These are phyloP conservation scores for Cryptosporidium bovis DNA, from an alignment of 169 alveolate genomes.

Conservation along the genomic window DNA sequence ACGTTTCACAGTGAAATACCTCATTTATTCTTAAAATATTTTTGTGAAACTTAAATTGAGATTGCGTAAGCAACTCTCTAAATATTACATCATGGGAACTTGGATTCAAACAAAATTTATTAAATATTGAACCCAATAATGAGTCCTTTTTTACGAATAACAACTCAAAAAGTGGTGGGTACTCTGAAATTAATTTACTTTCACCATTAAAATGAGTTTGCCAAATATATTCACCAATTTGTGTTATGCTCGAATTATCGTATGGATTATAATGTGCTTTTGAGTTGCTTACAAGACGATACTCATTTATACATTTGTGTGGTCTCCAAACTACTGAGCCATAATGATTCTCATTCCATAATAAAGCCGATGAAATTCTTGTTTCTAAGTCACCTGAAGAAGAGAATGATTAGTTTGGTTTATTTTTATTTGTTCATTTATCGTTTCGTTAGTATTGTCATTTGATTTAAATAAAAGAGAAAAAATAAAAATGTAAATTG, in stretches of 20 bases:
- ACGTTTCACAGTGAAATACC: slow-evolving; percentile 22
- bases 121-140: slow-evolving; percentile 17
- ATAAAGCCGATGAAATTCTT: slow-evolving; percentile 27
- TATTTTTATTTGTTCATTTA: background rate
- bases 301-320: slow-evolving; percentile 65
- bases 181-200: background rate
- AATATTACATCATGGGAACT: slow-evolving; percentile 42
- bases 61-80: slow-evolving; percentile 42
- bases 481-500: background rate
- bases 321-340: slow-evolving; percentile 37
- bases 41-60: slow-evolving; percentile 8
- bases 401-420: background rate
- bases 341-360: slow-evolving; percentile 53
- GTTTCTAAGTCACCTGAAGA: slow-evolving; percentile 35
- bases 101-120: slow-evolving; percentile 16
- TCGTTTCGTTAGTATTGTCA: background rate
- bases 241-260: background rate
- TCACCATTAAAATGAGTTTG: background rate
- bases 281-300: slow-evolving; percentile 55
- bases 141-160: slow-evolving; percentile 63
- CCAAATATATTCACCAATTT: slow-evolving; percentile 71
- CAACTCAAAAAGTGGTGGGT: slow-evolving; percentile 43
- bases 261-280: slow-evolving; percentile 51
- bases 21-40: slow-evolving; percentile 55
- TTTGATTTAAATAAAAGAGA: background rate